A percentile compares a stretch with the other conserved stretches of the same genome.
Evolutionary conservation across 2,329 filamentous ascomycete genomes (phyloP).

Genomic region (Fusarium robinianum): DNA sequence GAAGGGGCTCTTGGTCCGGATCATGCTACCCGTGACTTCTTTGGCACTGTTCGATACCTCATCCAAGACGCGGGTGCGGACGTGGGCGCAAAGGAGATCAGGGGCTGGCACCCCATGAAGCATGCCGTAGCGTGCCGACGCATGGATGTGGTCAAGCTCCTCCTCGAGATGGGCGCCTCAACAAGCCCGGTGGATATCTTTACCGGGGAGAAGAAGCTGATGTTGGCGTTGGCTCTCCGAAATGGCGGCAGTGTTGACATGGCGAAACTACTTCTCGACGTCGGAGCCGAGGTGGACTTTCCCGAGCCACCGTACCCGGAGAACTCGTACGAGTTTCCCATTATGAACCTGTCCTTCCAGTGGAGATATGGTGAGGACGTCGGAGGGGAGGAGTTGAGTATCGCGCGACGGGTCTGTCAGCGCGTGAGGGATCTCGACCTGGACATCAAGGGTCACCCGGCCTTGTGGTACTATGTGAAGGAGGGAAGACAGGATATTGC

Average conservation of each 20-base stretch:
- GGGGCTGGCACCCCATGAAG: constrained; percentile 7
- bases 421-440: constrained; percentile 14
- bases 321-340: constrained; percentile 9
- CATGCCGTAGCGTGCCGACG: constrained; percentile 12
- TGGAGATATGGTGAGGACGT: constrained; percentile 15
- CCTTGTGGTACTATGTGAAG: constrained; percentile 22
- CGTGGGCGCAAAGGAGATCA: constrained; percentile 10
- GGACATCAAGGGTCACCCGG: constrained; percentile 13
- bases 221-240: constrained; percentile 17
- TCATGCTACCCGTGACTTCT: constrained; percentile 12
- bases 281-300: constrained; percentile 24
- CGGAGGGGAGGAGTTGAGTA: constrained; percentile 11
- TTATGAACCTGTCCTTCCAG: constrained; percentile 19
- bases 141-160: constrained; percentile 17
- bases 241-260: constrained; percentile 7
- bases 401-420: constrained; percentile 17
- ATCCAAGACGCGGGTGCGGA: constrained; percentile 15
- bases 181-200: constrained; percentile 15
- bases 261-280: constrained; percentile 12
- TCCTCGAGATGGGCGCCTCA: constrained; percentile 23
- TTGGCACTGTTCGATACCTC: constrained; percentile 21
- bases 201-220: constrained; percentile 12
- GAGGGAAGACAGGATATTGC: constrained; percentile 19
- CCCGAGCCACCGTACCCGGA: background rate
- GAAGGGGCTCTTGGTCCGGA: constrained; percentile 10